Base-by-base conservation (phyloP, 306 rosid species). In the Quercus bicolor region DNA sequence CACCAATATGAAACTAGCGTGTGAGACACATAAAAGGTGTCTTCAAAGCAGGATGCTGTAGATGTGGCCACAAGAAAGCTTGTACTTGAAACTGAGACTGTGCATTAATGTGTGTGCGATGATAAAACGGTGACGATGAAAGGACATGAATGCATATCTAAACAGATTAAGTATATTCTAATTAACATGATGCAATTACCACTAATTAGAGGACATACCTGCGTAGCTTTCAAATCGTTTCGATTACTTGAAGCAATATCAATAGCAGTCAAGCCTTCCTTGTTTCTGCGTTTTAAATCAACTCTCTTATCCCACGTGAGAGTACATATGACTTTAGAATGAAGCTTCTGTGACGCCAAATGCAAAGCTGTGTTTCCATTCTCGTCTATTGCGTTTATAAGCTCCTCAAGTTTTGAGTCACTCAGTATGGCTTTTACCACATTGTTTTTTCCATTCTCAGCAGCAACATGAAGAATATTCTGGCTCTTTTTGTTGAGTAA, bases 381-480 rank as follows among this genome's bases (percentile, higher is more conserved):
- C 1, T 9, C 3, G 48, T 84, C 87, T 33, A 5, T 72, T 34
- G 65, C 31, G 14, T 84, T 64, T 3, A 72, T 4, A 2, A 56
- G 23, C 14, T 14, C 24, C 14, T 61, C 20, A 21, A 75, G 15
- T 1, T 68, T 66, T 1, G 3, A 24, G 0, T 37, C 40, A 51
- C 28, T 4, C 6, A 80, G 19, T 13, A 77, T 16, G 54, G 16
- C 48, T 10, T 37, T 16, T 1, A 72, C 75, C 29, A 79, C 31
- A 4, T 65, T 1, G 16, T 16, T 13, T 21, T 16, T 19, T 31
- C 82, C 76, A 19, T 24, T 24, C 19, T 68, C 12, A 0, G 78
- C 84, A 9, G 81, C 87, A 4, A 80, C 75, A 11, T 84, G 87
- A 51, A 84, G 77, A 56, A 84, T 56, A 12, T 80, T 80, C 6